Conservation (phyloP, 2,329 filamentous ascomycete species). For the Diaporthe ampelina region DNA sequence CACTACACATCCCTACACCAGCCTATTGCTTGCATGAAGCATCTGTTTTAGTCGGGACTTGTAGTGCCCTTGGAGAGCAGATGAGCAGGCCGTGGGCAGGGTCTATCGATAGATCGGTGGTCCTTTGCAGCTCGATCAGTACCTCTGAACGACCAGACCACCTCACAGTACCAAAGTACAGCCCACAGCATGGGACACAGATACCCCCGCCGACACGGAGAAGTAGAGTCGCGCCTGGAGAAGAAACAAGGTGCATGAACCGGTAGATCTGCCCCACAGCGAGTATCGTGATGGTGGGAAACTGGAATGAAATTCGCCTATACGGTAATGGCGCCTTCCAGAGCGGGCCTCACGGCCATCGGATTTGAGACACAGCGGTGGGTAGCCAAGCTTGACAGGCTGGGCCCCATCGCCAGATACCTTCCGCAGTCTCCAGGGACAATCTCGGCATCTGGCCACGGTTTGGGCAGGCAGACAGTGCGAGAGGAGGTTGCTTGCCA, state of each 20-base stretch:
- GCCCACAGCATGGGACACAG: conserved; percentile 24
- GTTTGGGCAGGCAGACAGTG: conserved; percentile 30
- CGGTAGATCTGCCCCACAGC: conserved; percentile 36
- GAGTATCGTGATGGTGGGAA: conserved; percentile 29
- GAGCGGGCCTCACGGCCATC: conserved; percentile 31
- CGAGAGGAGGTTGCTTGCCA: conserved; percentile 21
- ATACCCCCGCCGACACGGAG: conserved; percentile 26
- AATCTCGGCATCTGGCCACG: conserved; percentile 25
- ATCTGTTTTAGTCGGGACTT: conserved; percentile 41
- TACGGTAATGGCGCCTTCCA: conserved; percentile 31
- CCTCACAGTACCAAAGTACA: conserved; percentile 32
- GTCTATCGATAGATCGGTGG: conserved; percentile 36
- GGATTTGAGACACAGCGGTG: conserved; percentile 37
- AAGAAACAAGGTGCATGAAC: conserved; percentile 37
- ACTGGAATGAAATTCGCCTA: conserved; percentile 40
- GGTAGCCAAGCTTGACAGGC: conserved; percentile 32
- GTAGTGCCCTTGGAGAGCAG: conserved; percentile 32
- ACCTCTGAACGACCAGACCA: conserved; percentile 26
- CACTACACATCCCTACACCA: conserved; percentile 42
- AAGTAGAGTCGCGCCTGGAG: conserved; percentile 32
- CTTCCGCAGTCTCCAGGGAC: conserved; percentile 29
- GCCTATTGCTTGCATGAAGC: conserved; percentile 43
- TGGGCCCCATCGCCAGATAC: conserved; percentile 10
- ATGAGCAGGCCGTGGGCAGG: conserved; percentile 21
- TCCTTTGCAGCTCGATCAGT: conserved; percentile 24